Evolutionary conservation across 352 stramenopile species (phyloP).

Genomic region (Lagenidium sp.): DNA sequence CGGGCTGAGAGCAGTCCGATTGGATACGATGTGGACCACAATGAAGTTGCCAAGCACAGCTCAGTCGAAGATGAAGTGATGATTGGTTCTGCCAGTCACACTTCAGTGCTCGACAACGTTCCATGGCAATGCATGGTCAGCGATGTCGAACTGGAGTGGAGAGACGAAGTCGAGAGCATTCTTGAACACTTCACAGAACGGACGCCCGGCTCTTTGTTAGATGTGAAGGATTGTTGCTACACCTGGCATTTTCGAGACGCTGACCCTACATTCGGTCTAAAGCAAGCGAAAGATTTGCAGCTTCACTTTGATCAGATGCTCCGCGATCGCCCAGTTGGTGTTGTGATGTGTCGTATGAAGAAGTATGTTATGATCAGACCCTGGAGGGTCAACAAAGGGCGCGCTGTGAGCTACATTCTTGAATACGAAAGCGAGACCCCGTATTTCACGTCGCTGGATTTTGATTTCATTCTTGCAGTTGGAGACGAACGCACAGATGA

Average conservation of each 20-base stretch:
- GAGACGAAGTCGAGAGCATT: constrained; percentile 70
- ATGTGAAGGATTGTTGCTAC: constrained; percentile 82
- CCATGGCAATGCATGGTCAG: constrained; percentile 81
- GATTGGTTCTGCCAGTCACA: neutral
- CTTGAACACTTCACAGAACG: constrained; percentile 84
- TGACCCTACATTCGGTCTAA: constrained; percentile 76
- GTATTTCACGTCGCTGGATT: constrained; percentile 65
- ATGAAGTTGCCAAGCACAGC: too few relatives aligned
- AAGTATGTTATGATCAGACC: constrained; percentile 86
- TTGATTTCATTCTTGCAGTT: constrained; percentile 82
- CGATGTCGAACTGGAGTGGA: constrained; percentile 72
- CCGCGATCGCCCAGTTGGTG: constrained; percentile 65
- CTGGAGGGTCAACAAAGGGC: constrained; percentile 82
- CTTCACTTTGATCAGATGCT: constrained; percentile 88
- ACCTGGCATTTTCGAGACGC: constrained; percentile 86
- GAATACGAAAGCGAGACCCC: constrained; percentile 72
- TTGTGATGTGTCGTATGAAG: constrained; percentile 85
- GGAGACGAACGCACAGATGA: constrained; percentile 84
- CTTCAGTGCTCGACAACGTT: constrained; percentile 18
- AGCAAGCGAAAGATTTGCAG: constrained; percentile 85
- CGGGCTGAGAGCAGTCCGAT: neutral
- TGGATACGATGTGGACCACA: neutral
- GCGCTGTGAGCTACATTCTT: constrained; percentile 75
- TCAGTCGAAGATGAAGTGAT: neutral
- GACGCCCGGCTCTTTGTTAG: constrained; percentile 76